A percentile compares a stretch with the other conserved stretches of the same genome.
Conservation (phyloP, 2,329 filamentous ascomycete genomes). For the Paracorniculantispora psalliotae region DNA sequence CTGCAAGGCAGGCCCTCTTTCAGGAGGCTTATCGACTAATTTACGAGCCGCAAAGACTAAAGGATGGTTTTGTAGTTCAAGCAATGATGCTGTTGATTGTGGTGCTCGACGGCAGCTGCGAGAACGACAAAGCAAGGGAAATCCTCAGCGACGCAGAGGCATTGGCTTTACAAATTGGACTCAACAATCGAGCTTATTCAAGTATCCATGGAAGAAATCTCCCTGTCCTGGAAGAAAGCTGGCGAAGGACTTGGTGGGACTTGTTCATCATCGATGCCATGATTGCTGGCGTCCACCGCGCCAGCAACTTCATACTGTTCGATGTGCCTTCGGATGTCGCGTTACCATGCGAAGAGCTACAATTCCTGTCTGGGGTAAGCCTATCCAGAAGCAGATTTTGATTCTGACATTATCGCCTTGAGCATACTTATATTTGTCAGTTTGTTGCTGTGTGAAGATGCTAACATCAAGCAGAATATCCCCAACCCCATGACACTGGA, state of each 20-base stretch:
- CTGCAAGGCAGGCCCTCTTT: constrained; percentile 44
- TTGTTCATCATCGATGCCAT: constrained; percentile 76
- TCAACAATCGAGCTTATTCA: constrained; percentile 68
- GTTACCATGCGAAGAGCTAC: constrained; percentile 78
- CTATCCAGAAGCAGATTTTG: background rate
- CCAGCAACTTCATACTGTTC: constrained; percentile 65
- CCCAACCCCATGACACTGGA: constrained; percentile 58
- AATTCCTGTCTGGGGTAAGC: constrained; percentile 58
- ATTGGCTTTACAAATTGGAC: constrained; percentile 68
- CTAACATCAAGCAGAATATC: constrained; percentile 41
- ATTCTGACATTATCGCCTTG: background rate
- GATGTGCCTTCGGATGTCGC: constrained; percentile 63
- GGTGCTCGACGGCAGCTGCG: constrained; percentile 69
- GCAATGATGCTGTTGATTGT: constrained; percentile 73
- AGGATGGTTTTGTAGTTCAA: constrained; percentile 66
- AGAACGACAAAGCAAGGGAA: constrained; percentile 63
- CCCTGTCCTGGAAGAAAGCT: constrained; percentile 71
- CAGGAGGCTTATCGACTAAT: constrained; percentile 53
- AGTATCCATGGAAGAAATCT: constrained; percentile 57
- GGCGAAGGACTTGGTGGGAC: constrained; percentile 89
- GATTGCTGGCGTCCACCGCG: constrained; percentile 72
- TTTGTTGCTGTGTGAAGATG: constrained; percentile 11
- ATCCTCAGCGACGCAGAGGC: constrained; percentile 64
- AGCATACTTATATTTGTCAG: background rate
- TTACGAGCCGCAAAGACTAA: constrained; percentile 41